Evolutionary conservation across 805 yeast genomes (phyloP).

Genomic region (Candida adriatica): DNA sequence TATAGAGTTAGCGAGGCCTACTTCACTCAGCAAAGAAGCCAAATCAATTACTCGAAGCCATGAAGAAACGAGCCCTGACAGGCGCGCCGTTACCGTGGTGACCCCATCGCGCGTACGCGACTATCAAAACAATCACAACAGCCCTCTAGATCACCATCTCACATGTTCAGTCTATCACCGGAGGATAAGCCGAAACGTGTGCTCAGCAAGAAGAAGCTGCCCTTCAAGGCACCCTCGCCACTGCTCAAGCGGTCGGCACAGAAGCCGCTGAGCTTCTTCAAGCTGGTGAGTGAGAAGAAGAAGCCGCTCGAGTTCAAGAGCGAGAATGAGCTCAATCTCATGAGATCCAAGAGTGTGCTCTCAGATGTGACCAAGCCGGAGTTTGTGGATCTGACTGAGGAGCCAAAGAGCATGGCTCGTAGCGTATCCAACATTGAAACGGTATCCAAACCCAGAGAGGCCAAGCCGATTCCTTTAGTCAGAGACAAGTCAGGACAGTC

Average conservation of each 20-base stretch:
- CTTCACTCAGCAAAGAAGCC: too few species aligned
- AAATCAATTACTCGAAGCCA: too few species aligned
- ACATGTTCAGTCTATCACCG: neutral
- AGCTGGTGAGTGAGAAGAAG: conserved; percentile 6
- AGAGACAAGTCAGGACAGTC: too few species aligned
- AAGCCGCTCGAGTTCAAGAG: conserved; percentile 7
- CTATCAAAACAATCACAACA: too few species aligned
- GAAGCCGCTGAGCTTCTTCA: conserved; percentile 8
- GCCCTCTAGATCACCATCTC: too few species aligned
- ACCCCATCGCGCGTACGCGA: too few species aligned
- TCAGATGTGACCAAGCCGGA: conserved; percentile 3
- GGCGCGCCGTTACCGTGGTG: too few species aligned
- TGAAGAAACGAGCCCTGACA: too few species aligned
- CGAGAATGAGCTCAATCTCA: neutral
- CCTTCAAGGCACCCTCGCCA: conserved; percentile 19
- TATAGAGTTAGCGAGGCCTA: too few species aligned
- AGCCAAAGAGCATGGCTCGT: too few species aligned
- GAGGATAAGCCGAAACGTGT: neutral
- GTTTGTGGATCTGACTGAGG: neutral
- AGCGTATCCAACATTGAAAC: too few species aligned
- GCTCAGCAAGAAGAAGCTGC: conserved; percentile 7
- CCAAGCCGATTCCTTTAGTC: conserved; percentile 2
- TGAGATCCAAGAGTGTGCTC: conserved; percentile 2
- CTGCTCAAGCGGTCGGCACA: conserved; percentile 11
- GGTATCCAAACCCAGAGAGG: conserved; percentile 4